phyloP scores from a whole-genome alignment of 257 asterid species.

The Solanum sparsipilum region DNA sequence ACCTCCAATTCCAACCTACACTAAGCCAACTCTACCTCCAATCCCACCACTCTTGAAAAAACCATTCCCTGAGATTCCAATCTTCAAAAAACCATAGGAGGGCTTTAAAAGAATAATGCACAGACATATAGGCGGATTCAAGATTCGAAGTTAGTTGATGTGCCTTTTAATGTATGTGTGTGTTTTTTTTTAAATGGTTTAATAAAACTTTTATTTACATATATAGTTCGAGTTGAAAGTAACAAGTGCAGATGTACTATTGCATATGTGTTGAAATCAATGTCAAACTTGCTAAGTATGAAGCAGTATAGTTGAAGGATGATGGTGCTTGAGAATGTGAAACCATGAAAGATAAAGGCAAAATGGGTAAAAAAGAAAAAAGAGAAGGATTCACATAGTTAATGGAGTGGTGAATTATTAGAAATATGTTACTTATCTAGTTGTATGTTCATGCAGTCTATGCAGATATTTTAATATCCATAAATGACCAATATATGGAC shows the following conservation, averaged over 20 bases:
- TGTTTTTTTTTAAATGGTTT: neutral
- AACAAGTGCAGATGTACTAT: neutral
- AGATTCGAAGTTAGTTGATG: neutral
- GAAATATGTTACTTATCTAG: neutral
- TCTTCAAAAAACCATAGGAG: slow-evolving; percentile 19
- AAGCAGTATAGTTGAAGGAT: neutral
- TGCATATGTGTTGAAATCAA: neutral
- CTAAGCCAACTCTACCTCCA: slow-evolving; percentile 26
- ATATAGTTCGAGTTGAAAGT: neutral
- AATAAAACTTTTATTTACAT: neutral
- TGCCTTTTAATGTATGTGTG: neutral
- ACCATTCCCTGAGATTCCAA: slow-evolving; percentile 16
- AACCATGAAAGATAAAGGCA: neutral
- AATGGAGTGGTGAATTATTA: neutral
- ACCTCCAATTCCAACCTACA: neutral
- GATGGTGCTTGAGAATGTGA: neutral
- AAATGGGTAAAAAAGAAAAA: neutral
- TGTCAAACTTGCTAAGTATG: neutral
- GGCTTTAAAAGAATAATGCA: neutral
- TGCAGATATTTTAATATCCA: too few species aligned
- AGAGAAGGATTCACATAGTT: neutral
- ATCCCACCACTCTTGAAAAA: slow-evolving; percentile 18
- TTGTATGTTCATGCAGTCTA: neutral
- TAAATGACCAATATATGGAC: too few species aligned
- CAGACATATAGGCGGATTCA: neutral